These are phyloP conservation scores for Coprinopsis sp. DNA, from an alignment of 768 basidiomycete species.

Conservation along the genomic window DNA sequence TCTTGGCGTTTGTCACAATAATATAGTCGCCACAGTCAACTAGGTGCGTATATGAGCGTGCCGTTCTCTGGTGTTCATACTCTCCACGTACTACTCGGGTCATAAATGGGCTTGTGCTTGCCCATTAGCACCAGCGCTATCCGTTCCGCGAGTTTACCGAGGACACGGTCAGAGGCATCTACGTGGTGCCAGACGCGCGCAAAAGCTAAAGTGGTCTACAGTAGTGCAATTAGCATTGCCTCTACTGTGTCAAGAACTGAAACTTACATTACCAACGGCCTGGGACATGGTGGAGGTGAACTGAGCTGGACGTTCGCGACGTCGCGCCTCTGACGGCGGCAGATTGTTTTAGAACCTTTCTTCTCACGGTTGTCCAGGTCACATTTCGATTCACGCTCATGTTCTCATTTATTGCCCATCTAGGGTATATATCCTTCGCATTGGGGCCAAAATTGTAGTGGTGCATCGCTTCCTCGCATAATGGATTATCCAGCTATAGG, in stretches of 20 bases:
- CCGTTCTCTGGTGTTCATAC: neutral
- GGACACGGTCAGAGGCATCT: conserved; percentile 83
- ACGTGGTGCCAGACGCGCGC: conserved; percentile 97
- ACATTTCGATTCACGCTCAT: too few species aligned
- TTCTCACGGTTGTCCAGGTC: too few species aligned
- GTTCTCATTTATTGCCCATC: too few species aligned
- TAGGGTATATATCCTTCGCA: too few species aligned
- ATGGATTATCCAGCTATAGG: too few species aligned
- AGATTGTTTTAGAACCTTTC: too few species aligned
- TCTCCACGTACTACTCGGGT: conserved; percentile 63
- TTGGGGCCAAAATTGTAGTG: too few species aligned
- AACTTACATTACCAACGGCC: conserved; percentile 73
- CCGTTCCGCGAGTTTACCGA: conserved; percentile 90
- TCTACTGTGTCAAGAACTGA: neutral
- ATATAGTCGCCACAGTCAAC: conserved; percentile 99
- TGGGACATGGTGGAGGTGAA: conserved; percentile 89
- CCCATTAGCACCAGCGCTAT: conserved; percentile 98
- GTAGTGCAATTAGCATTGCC: neutral
- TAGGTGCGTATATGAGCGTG: conserved; percentile 23
- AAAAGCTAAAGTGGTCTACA: conserved; percentile 85
- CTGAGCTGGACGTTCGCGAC: too few species aligned
- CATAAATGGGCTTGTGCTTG: conserved; percentile 97
- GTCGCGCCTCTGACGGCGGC: too few species aligned
- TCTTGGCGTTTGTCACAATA: conserved; percentile 84
- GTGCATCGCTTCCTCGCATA: too few species aligned